Evolutionary conservation across 805 yeast genomes (phyloP).

Genomic region (Yamadazyma akitaensis): DNA sequence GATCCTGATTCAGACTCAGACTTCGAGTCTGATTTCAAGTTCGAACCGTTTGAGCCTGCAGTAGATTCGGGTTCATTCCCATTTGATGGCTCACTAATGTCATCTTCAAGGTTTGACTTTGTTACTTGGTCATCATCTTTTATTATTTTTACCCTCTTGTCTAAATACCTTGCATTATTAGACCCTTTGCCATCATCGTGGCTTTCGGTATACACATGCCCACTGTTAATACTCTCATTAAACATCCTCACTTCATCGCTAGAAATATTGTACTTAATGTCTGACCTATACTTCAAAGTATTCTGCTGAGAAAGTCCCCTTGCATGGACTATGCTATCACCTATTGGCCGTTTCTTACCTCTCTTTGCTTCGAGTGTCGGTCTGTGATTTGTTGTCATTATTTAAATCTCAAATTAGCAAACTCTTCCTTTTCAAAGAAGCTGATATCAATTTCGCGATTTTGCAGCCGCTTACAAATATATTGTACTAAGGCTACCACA

Average conservation of each 20-base stretch:
- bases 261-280: constrained; percentile 13
- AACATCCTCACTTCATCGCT: constrained; percentile 8
- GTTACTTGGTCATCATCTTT: neutral
- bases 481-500: neutral
- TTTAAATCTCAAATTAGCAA: neutral
- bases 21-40: neutral
- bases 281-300: constrained; percentile 29
- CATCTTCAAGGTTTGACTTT: no score
- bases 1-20: neutral
- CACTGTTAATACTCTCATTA: neutral
- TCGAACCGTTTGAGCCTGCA: no score
- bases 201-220: neutral
- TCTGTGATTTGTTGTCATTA: constrained; percentile 42
- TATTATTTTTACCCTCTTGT: neutral
- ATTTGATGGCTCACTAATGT: neutral
- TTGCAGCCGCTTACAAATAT: constrained; percentile 1
- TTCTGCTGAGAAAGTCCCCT: constrained; percentile 32
- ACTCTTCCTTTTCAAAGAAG: neutral
- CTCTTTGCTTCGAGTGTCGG: constrained; percentile 42
- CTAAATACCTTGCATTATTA: neutral
- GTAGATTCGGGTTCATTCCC: neutral
- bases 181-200: neutral
- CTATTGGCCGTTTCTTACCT: constrained; percentile 30
- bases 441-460: constrained; percentile 1
- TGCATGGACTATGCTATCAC: constrained; percentile 34